Evolutionary conservation across 192 early-diverging fungal species (phyloP), one percentile per base, ranked within the genome.

Genomic region (Ramicandelaber brevisporus): DNA sequence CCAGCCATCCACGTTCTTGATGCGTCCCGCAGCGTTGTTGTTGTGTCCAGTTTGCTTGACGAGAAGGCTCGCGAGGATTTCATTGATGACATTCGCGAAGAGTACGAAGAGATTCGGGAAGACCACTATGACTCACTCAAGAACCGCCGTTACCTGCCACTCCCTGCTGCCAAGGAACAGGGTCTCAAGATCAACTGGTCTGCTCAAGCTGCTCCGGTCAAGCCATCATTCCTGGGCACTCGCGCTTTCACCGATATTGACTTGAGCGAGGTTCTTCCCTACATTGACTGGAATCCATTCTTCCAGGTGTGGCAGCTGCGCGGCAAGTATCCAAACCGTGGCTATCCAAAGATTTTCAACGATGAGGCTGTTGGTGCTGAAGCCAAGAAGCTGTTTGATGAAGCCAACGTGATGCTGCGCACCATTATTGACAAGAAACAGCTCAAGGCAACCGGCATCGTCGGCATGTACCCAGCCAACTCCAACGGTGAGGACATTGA

Each of bases 221-320:
- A 76, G 49, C 87, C 87, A 8, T 65, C 57, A 32, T 65, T 83
- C 52, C 44, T 84, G 25, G 87, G 87, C 20, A 76, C 72, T 30
- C 72, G 70, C 38, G 50, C 75, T 8, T 73, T 74, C 35, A 53
- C 75, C 28, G 59, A 80, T 35, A 64, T 68, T 47, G 74, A 80
- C 30, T 63, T 95, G 26, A 57, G 64, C 26, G 44, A 57, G 21
- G 53, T 95, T 9, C 40, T 84, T 15, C 50, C 63, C n/a, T 78
- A 76, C 38, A 89, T 95, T 29, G 88, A 95, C 50, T 95, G 88
- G 85, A 95, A 86, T 31, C 88, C 88, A 17, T 95, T 95, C 68
- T 95, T 95, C 68, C 88, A 95, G 47, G 83, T 84, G 9, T 95
- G 81, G 77, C 88, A 95, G 55, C 59, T 95, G 14, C 65, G 88